phyloP scores from a whole-genome alignment of 371 early-diverging fungal genomes.

The Apophysomyces trapeziformis region DNA sequence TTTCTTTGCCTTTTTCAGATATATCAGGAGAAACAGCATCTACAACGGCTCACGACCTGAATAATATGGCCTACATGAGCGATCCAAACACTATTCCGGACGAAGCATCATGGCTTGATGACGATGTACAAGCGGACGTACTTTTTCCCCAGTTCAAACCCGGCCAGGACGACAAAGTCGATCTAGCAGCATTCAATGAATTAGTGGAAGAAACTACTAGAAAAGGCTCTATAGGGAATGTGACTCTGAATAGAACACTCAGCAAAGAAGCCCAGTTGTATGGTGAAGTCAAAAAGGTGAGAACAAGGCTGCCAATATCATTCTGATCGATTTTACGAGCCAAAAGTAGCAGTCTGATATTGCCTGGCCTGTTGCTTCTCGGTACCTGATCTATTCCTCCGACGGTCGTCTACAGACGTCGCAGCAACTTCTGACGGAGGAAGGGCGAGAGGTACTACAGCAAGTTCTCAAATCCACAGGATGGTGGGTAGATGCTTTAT shows the following conservation, averaged over 20 bases:
- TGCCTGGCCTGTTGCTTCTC: slow-evolving; percentile 11
- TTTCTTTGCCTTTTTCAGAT: background rate
- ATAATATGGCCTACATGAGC: background rate
- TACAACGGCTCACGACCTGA: background rate
- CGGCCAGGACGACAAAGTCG: slow-evolving; percentile 26
- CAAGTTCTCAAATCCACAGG: slow-evolving; percentile 53
- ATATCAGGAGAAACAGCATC: background rate
- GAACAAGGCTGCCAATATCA: background rate
- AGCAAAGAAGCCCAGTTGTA: slow-evolving; percentile 35
- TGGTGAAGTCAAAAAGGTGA: slow-evolving; percentile 21
- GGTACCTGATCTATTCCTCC: slow-evolving; percentile 37
- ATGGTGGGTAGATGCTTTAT: slow-evolving; percentile 90
- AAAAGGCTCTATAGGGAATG: slow-evolving; percentile 29
- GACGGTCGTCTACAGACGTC: slow-evolving; percentile 9
- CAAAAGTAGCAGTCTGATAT: background rate
- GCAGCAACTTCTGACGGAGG: slow-evolving; percentile 29
- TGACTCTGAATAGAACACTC: slow-evolving; percentile 30
- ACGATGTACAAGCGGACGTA: slow-evolving; percentile 45
- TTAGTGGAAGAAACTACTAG: slow-evolving; percentile 31
- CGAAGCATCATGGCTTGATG: slow-evolving; percentile 5
- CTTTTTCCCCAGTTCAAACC: slow-evolving; percentile 35
- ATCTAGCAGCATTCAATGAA: slow-evolving; percentile 37
- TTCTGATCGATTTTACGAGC: slow-evolving; percentile 4
- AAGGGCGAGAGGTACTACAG: slow-evolving; percentile 42
- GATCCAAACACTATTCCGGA: background rate